Percentiles rank a stretch among this genome's conserved stretches.
Conservation (phyloP, 2,329 filamentous ascomycete genomes). For the Colletotrichum tanaceti region DNA sequence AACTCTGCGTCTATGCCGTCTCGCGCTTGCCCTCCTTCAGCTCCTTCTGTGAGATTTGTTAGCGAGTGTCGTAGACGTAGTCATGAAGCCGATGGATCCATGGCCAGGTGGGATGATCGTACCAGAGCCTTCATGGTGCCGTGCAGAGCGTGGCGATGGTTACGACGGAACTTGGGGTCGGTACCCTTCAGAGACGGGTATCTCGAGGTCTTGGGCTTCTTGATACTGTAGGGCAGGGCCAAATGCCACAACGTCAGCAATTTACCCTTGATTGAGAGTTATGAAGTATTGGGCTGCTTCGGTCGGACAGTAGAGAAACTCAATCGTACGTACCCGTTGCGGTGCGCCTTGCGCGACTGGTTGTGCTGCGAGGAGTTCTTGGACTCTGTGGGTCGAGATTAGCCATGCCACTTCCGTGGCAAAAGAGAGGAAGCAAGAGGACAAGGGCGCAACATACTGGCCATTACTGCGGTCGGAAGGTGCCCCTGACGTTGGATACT, state of each 20-base stretch:
- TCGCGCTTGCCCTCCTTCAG: conserved; percentile 96
- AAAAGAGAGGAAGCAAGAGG: conserved; percentile 41
- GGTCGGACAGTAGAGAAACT: too few species aligned
- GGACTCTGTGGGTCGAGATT: conserved; percentile 74
- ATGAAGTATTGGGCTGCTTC: neutral
- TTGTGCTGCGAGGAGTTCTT: conserved; percentile 99
- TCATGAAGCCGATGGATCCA: neutral
- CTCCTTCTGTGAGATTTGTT: conserved; percentile 80
- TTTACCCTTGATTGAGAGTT: neutral
- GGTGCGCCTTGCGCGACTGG: conserved; percentile 98
- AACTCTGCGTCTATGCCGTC: conserved; percentile 68
- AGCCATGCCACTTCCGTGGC: conserved; percentile 39
- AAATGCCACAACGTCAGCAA: conserved; percentile 13
- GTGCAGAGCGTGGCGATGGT: conserved; percentile 99
- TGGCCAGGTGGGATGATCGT: conserved; percentile 58
- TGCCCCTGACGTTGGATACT: conserved; percentile 37
- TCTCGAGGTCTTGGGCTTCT: conserved; percentile 99
- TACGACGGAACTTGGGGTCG: conserved; percentile 99
- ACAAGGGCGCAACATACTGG: conserved; percentile 49
- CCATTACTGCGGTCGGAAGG: conserved; percentile 52
- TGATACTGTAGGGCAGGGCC: conserved; percentile 76
- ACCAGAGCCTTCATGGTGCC: conserved; percentile 98
- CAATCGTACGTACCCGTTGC: conserved; percentile 92
- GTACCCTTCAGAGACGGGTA: conserved; percentile 99
- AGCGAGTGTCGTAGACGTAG: conserved; percentile 44